Evolutionary conservation across 2,329 filamentous ascomycete species (phyloP).

Genomic region (Chaetoscypha palmicola): DNA sequence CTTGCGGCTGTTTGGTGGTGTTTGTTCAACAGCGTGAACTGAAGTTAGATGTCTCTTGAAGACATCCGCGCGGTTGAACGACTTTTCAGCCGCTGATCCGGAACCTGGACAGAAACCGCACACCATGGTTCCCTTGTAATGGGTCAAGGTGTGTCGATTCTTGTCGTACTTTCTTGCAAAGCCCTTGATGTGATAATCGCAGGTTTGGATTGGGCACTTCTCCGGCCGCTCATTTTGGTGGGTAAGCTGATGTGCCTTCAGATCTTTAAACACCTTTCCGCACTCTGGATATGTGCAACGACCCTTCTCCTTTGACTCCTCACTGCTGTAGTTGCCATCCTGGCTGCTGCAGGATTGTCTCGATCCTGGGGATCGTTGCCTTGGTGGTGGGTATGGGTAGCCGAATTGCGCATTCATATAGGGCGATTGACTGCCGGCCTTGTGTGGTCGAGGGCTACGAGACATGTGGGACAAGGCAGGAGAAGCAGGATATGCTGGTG

Average conservation of each 20-base stretch:
- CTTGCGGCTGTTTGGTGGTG: conserved; percentile 81
- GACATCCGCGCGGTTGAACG: conserved; percentile 92
- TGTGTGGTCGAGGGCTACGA: conserved; percentile 25
- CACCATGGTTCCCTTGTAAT: conserved; percentile 97
- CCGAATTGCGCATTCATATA: conserved; percentile 25
- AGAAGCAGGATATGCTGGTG: conserved; percentile 27
- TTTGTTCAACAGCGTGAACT: conserved; percentile 91
- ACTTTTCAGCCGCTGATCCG: conserved; percentile 83
- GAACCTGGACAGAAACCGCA: conserved; percentile 92
- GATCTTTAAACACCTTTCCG: conserved; percentile 53
- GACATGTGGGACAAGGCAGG: conserved; percentile 29
- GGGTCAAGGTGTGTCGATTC: conserved; percentile 90
- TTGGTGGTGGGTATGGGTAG: conserved; percentile 27
- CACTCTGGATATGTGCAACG: conserved; percentile 52
- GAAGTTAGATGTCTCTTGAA: conserved; percentile 94
- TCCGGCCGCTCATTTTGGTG: conserved; percentile 91
- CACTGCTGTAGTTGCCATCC: conserved; percentile 28
- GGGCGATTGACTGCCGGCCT: conserved; percentile 28
- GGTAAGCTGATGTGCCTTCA: conserved; percentile 89
- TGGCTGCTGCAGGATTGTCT: conserved; percentile 27
- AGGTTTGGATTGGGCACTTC: conserved; percentile 89
- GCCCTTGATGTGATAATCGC: conserved; percentile 89
- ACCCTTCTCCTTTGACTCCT: conserved; percentile 29
- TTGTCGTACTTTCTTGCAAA: conserved; percentile 98
- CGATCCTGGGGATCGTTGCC: conserved; percentile 24